phyloP scores from a whole-genome alignment of 1,139 yeast genomes.

The Zhuliangozyma parablackwelliae region DNA sequence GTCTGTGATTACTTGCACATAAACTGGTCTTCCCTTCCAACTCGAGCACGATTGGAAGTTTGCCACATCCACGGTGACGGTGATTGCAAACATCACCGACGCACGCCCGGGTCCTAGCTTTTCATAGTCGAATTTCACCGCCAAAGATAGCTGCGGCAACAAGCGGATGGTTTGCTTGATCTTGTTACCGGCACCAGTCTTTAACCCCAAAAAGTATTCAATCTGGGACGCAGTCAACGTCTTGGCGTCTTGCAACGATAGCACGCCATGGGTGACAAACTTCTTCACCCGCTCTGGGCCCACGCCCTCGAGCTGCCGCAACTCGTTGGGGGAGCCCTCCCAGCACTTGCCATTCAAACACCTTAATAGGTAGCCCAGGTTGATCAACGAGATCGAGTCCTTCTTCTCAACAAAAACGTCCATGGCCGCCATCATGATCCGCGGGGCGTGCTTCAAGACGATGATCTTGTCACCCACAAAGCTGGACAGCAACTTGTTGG shows the following conservation, averaged over 20 bases:
- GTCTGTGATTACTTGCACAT: slow-evolving; percentile 9
- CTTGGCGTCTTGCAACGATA: slow-evolving; percentile 22
- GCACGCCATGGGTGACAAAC: slow-evolving; percentile 28
- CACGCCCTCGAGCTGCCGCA: slow-evolving; percentile 42
- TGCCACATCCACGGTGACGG: slow-evolving; percentile 17
- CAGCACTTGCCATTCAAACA: slow-evolving; percentile 41
- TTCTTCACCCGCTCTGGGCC: slow-evolving; percentile 35
- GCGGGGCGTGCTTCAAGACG: slow-evolving; percentile 33
- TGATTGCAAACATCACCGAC: slow-evolving; percentile 8
- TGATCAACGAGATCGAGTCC: slow-evolving; percentile 35
- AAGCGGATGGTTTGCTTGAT: slow-evolving; percentile 19
- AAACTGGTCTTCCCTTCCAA: slow-evolving; percentile 27
- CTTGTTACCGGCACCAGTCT: slow-evolving; percentile 33
- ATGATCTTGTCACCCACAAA: slow-evolving; percentile 38
- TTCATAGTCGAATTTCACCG: slow-evolving; percentile 5
- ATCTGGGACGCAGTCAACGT: slow-evolving; percentile 24
- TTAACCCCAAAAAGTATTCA: slow-evolving; percentile 34
- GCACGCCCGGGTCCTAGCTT: slow-evolving; percentile 5
- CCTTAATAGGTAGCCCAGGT: slow-evolving; percentile 29
- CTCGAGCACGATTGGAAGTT: slow-evolving; percentile 12
- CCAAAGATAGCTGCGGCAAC: slow-evolving; percentile 23
- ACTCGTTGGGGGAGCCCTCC: slow-evolving; percentile 40
- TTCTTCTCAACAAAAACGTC: slow-evolving; percentile 37
- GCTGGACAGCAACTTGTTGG: slow-evolving; percentile 29
- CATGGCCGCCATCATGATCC: slow-evolving; percentile 38